These are phyloP conservation scores for Elongisporangium anandrum DNA, from an alignment of 352 stramenopile species.

Conservation along the genomic window DNA sequence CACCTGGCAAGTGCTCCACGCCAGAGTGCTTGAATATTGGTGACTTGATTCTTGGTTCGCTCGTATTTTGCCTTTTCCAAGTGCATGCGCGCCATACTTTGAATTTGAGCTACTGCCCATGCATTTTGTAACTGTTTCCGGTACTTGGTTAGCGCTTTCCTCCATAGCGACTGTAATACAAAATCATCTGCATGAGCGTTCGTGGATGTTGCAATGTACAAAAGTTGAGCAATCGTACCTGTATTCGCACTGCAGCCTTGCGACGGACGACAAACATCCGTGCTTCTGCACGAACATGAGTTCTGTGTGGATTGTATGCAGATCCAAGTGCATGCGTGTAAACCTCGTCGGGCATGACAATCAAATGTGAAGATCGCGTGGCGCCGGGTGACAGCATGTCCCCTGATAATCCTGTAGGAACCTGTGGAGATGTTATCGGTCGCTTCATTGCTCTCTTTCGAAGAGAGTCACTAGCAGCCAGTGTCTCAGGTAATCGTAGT, in stretches of 20 bases:
- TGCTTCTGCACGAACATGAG: constrained; percentile 38
- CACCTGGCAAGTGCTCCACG: constrained; percentile 15
- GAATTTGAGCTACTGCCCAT: constrained; percentile 18
- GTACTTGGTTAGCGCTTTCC: constrained; percentile 12
- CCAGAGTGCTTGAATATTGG: constrained; percentile 24
- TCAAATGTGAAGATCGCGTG: constrained; percentile 38
- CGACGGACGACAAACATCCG: constrained; percentile 34
- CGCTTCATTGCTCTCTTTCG: constrained; percentile 30
- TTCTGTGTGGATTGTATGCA: constrained; percentile 48
- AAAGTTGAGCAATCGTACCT: constrained; percentile 20
- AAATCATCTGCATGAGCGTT: background rate
- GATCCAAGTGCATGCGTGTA: constrained; percentile 40
- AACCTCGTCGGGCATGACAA: constrained; percentile 30
- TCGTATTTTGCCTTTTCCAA: constrained; percentile 18
- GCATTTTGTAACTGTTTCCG: constrained; percentile 11
- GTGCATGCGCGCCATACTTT: constrained; percentile 22
- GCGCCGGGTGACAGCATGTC: constrained; percentile 38
- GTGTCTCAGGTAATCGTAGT: constrained; percentile 4
- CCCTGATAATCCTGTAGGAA: constrained; percentile 23
- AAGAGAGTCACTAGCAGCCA: constrained; percentile 21
- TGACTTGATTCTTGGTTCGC: constrained; percentile 10
- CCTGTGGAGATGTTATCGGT: constrained; percentile 32
- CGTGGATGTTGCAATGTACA: background rate
- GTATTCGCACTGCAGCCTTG: constrained; percentile 45
- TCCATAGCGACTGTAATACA: constrained; percentile 18